Evolutionary conservation across 2,329 filamentous ascomycete genomes (phyloP).

Genomic region (Verticillium albo-atrum): DNA sequence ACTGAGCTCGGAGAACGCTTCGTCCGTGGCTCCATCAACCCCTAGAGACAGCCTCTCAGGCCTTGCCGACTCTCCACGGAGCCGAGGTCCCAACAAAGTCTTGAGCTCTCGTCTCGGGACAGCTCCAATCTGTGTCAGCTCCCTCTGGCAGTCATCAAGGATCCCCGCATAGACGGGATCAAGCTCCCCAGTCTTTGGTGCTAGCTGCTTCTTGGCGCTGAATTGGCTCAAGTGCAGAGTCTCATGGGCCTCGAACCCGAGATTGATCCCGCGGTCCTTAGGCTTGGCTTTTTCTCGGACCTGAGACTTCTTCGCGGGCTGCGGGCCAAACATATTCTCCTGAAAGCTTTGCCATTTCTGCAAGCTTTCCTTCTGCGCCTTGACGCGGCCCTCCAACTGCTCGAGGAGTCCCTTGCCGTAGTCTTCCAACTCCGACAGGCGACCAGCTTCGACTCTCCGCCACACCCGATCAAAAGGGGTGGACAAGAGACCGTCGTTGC

Average conservation of each 20-base stretch:
- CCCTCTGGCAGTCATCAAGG: slow-evolving; percentile 33
- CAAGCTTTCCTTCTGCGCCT: slow-evolving; percentile 62
- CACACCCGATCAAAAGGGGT: slow-evolving; percentile 68
- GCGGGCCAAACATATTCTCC: slow-evolving; percentile 37
- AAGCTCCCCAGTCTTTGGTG: slow-evolving; percentile 16
- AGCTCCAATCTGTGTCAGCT: slow-evolving; percentile 28
- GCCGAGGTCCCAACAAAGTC: slow-evolving; percentile 10
- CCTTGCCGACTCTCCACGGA: slow-evolving; percentile 4
- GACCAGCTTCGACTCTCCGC: slow-evolving; percentile 58
- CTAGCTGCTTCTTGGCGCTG: slow-evolving; percentile 21
- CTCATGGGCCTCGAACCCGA: slow-evolving; percentile 51
- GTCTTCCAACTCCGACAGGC: slow-evolving; percentile 52
- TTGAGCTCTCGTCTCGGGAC: slow-evolving; percentile 15
- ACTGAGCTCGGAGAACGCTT: slow-evolving; percentile 44
- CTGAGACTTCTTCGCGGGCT: slow-evolving; percentile 14
- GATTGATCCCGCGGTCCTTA: slow-evolving; percentile 39
- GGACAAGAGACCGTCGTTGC: slow-evolving; percentile 59
- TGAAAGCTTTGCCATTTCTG: slow-evolving; percentile 70
- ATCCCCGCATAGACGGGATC: slow-evolving; percentile 39
- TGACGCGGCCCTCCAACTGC: slow-evolving; percentile 66
- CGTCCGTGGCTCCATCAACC: slow-evolving; percentile 16
- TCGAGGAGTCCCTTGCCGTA: slow-evolving; percentile 53
- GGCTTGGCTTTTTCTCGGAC: neutral
- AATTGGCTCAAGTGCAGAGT: slow-evolving; percentile 36
- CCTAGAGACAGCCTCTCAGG: slow-evolving; percentile 7